Evolutionary conservation across 1,139 yeast species (phyloP), one percentile per base, ranked within the genome.

Genomic region (Candida sp.): DNA sequence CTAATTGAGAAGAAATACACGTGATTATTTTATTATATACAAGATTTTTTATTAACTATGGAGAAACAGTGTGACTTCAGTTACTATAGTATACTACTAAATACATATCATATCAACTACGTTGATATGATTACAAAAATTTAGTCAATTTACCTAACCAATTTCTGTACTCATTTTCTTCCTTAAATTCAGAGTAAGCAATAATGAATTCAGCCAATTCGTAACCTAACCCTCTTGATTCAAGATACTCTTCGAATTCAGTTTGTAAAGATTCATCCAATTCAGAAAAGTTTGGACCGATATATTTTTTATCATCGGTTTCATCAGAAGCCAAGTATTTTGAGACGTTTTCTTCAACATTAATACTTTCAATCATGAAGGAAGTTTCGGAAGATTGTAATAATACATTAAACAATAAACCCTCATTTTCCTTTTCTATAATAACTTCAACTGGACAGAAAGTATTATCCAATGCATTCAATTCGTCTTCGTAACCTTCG

Each of bases 211-310:
- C 84, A 46, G 90, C 88, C 62, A 91, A 76, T 50, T 85, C 83
- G 47, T 77, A 77, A 64, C 85, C 76, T 54, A 91, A 69, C 46
- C 96, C 96, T 65, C 88, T 84, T 49, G 83, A 75, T 57, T 75
- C 79, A 60, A 91, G 75, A 71, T 82, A 89, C 52, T 75, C 77
- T 68, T 87, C 95, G 55, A 91, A 75, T 42, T 86, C 78, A 52
- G 81, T 78, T 75, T 91, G 97, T 55, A 91, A 76, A 49, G 82
- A 78, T 64, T 88, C 96, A 59, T 91, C 97, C 63, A 91, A 77
- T 64, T 87, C 87, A 48, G 84, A 71, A 70, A 87, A 90, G 53
- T 91, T 86, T 49, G 98, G 97, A 33, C 98, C 98, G 61, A 85
- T 88, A 76, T 90, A 91, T 45, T 75, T 70, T 6, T 5, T 12